Conservation (phyloP, 768 basidiomycete species). For the Hygrophorus pudorinus region DNA sequence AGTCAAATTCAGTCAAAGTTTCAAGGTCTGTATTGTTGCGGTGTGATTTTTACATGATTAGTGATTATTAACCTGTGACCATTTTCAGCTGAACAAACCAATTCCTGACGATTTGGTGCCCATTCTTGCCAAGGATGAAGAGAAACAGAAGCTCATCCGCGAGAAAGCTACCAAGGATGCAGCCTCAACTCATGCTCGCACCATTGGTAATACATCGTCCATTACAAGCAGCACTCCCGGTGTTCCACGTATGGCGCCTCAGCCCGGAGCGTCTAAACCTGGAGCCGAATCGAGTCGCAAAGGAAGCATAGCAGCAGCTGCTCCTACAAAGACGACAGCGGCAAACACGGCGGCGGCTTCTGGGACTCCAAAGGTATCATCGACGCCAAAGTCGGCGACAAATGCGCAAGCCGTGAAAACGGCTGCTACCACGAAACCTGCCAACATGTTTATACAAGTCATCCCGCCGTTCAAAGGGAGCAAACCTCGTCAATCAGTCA, state of each 20-base stretch:
- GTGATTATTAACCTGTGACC: background rate
- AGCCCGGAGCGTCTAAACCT: slow-evolving; percentile 2
- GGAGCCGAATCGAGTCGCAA: slow-evolving; percentile 15
- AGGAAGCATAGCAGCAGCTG: slow-evolving; percentile 10
- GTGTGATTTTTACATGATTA: background rate
- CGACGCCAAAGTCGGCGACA: slow-evolving; percentile 13
- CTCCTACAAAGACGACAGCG: slow-evolving; percentile 13
- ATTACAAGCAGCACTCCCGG: slow-evolving; percentile 33
- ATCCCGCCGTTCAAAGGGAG: slow-evolving; percentile 87
- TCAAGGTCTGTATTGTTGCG: slow-evolving; percentile 58
- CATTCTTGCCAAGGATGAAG: slow-evolving; percentile 89
- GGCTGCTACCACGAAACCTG: slow-evolving; percentile 29
- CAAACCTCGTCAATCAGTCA: slow-evolving; percentile 23
- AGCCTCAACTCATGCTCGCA: slow-evolving; percentile 51
- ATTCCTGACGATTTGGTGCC: slow-evolving; percentile 92
- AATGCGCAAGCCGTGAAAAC: slow-evolving; percentile 18
- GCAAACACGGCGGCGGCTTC: slow-evolving; percentile 16
- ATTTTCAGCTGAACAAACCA: slow-evolving; percentile 74
- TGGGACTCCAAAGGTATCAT: slow-evolving; percentile 18
- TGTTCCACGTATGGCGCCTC: slow-evolving; percentile 13
- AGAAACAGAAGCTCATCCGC: slow-evolving; percentile 74
- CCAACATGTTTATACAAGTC: slow-evolving; percentile 73
- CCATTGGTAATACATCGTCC: slow-evolving; percentile 53
- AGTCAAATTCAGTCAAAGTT: slow-evolving; percentile 84
- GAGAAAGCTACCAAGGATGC: slow-evolving; percentile 72